phyloP scores from a whole-genome alignment of 768 basidiomycete genomes.

The Psilocybe tampanensis region DNA sequence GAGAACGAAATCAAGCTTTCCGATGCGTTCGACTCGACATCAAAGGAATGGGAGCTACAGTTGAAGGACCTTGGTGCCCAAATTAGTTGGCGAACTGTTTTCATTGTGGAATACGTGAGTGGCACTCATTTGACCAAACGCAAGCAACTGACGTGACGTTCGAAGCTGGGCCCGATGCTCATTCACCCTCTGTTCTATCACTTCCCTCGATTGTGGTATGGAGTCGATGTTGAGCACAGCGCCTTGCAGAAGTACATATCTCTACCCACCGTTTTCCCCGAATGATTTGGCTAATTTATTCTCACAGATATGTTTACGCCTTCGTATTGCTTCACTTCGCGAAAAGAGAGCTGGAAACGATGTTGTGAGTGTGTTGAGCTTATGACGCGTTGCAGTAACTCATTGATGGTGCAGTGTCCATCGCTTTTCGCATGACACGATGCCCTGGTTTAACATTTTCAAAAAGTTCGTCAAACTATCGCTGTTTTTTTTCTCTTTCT shows the following conservation, averaged over 20 bases:
- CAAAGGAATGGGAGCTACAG: conserved; percentile 62
- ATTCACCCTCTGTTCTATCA: conserved; percentile 87
- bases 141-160: conserved; percentile 3
- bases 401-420: conserved; percentile 63
- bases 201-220: conserved; percentile 71
- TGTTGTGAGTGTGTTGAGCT: conserved; percentile 61
- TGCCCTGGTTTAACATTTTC: conserved; percentile 86
- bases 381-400: conserved; percentile 4
- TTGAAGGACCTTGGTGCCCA: conserved; percentile 94
- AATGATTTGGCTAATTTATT: conserved; percentile 3
- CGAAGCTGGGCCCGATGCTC: conserved; percentile 81
- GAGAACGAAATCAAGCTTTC: conserved; percentile 63
- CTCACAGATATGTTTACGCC: conserved; percentile 58
- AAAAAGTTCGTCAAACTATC: conserved; percentile 67
- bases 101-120: conserved; percentile 93
- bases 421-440: conserved; percentile 93
- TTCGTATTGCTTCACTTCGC: conserved; percentile 86
- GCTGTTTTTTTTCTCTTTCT: neutral
- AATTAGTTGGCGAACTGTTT: conserved; percentile 86
- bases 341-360: conserved; percentile 91
- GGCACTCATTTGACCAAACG: neutral
- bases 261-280: neutral
- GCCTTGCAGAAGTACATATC: conserved; percentile 67
- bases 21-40: conserved; percentile 50
- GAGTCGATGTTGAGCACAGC: conserved; percentile 71